Evolutionary conservation across 2,329 filamentous ascomycete species (phyloP).

Genomic region (Colletotrichum liaoningense): DNA sequence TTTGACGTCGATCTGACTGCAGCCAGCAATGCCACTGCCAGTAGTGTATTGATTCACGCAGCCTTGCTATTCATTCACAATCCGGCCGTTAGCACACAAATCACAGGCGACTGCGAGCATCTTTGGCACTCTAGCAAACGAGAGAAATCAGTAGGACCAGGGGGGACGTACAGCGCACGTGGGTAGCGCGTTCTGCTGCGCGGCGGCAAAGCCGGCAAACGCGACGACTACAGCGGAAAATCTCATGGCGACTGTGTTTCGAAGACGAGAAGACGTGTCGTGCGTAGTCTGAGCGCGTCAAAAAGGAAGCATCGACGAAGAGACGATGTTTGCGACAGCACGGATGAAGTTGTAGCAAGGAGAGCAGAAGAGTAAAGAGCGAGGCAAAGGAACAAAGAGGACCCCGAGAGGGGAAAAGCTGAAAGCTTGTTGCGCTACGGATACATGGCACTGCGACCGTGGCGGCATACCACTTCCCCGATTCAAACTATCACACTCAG

Average conservation of each 20-base stretch:
- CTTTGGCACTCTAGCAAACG: background rate
- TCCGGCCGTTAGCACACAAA: slow-evolving; percentile 38
- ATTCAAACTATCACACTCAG: background rate
- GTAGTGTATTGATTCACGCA: slow-evolving; percentile 49
- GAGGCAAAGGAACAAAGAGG: background rate
- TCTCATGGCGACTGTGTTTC: slow-evolving; percentile 48
- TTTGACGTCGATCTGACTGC: slow-evolving; percentile 49
- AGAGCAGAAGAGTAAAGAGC: background rate
- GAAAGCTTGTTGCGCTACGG: slow-evolving; percentile 3
- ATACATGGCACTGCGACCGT: background rate
- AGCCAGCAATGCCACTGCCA: slow-evolving; percentile 50
- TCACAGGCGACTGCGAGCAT: background rate
- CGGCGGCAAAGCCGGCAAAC: slow-evolving; percentile 47
- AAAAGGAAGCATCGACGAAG: background rate
- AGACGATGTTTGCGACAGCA: background rate
- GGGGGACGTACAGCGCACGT: slow-evolving; percentile 50
- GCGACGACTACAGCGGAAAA: slow-evolving; percentile 42
- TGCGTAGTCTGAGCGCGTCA: slow-evolving; percentile 18
- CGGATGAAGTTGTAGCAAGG: background rate
- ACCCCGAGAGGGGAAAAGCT: background rate
- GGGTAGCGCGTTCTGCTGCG: slow-evolving; percentile 50
- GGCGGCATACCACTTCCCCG: slow-evolving; percentile 5
- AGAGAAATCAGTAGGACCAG: background rate
- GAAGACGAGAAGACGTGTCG: background rate
- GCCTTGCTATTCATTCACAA: slow-evolving; percentile 28